Base-by-base conservation (phyloP, 148 eudicot genomes). In the Camellia sinensis region DNA sequence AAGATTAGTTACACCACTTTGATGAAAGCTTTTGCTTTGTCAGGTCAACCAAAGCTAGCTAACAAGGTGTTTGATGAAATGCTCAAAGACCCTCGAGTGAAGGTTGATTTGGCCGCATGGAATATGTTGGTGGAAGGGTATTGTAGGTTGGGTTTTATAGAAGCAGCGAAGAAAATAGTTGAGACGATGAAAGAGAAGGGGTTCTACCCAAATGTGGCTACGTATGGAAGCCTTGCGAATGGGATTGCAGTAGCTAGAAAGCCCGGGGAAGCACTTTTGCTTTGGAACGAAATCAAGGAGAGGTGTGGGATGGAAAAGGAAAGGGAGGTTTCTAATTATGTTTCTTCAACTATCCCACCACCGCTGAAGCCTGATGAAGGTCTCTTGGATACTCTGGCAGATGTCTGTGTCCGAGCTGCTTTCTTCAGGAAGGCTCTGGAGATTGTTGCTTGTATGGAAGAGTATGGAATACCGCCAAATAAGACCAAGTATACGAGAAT, bases 361-460 rank as follows among this genome's bases (percentile, higher is more conserved):
- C 87, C 80, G 22, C 81, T 95, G 72, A 84, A 83, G 73, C 97
- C 97, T 2, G 98, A 94, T 68, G 94, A 91, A 80, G 97, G 95
- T 40, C 84, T 96, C 45, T 79, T 96, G 17, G 95, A 96, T 85
- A 85, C 92, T 5, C 67, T 94, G 85, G 99, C 99, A 41, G 98
- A 96, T 87, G 90, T 96, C 0, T 92, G 97, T 81, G 94, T 96
- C 57, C 85, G 99, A 84, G 98, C 99, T 6, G 99, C 99, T 56
- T 94, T 96, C 83, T 96, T 96, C 74, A 92, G 71, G 84, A 96
- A 94, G 85, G 98, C 98, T 59, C 83, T 96, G 90, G 99, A 96
- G 90, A 91, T 96, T 75, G 95, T 92, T 21, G 98, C 98, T 76
- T 96, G 98, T 71, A 96, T 96, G 99, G 99, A 96, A 77, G 97